Base-by-base conservation (phyloP, 1,139 yeast genomes). In the Hyphopichia burtonii region DNA sequence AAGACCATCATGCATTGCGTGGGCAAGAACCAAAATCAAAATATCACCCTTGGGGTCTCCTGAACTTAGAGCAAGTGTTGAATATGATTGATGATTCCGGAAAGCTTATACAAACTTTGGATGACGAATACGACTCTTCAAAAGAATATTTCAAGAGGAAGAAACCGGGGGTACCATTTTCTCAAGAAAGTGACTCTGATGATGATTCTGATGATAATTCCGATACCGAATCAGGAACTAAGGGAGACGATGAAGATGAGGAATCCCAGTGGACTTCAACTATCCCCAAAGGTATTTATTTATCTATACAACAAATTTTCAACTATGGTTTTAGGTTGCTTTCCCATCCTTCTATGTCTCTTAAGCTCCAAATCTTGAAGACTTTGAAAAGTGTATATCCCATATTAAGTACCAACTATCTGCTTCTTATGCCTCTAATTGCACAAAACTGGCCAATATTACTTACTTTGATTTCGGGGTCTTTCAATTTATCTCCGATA, bases 321-420 rank as follows among this genome's bases (percentile, higher is more conserved):
- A 76, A 71, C 11, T 88, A 89, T 55, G 84, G 94, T 2, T 84
- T 87, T 44, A 63, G 86, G 44, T 70, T 89, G 40, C 61, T 89
- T 31, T 80, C 89, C 2, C 94, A 88, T 50, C 80, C 80, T 1
- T 83, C 95, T 0, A 59, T 72, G 6, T 61, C 70, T 2, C 62
- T 91, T 25, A 76, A 80, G 39, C 56, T 76, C 10, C 82, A 79
- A 45, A 74, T 89, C 7, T 59, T 90, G 37, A 68, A 63, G 22
- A 71, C 87, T 0, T 61, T 84, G 31, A 55, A 62, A 3, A 60
- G 67, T 15, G 64, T 80, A 0, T 64, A 84, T 30, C 89, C 91
- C 0, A 56, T 88, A 31, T 65, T 93, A 36, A 75, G 89, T 1
- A 73, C 91, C 0, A 78, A 83, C 46, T 71, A 76, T 43, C 66